Evolutionary conservation across 2,329 filamentous ascomycete species (phyloP), one percentile per base, ranked within the genome.

Genomic region (Aspergillus udagawae): DNA sequence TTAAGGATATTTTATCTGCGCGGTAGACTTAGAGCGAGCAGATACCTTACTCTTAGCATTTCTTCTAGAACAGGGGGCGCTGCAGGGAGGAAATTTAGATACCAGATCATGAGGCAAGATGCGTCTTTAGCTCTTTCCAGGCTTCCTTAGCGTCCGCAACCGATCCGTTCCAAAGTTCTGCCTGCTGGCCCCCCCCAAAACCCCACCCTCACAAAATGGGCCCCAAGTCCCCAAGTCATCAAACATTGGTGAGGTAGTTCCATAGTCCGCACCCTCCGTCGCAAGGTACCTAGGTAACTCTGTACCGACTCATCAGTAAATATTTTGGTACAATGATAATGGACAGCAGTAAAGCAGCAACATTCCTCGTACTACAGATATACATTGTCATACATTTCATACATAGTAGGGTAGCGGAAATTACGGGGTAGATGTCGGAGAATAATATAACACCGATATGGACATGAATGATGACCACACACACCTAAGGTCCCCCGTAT

Each of bases 41-140:
- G 32, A 17, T 10, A 8, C 52, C 21, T 45, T 12, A 38, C 20
- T 20, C 25, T 38, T 47, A 23, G 44, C 17, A 28, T 20, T 35
- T 28, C 50, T 47, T 57, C 55, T 57, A 57, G 55, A 57, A 57
- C 55, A 57, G 51, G 55, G 55, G 55, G 55, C 29, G 54, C 44
- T 47, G 23, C 44, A 47, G 21, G 10, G 21, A 47, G 44, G 23
- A 25, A 23, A 14, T 47, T 27, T 17, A 47, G 44, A 47, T 23
- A 47, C 44, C 21, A 47, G 44, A 47, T 47, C 44, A 49, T 29
- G 42, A 42, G 49, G 50, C 42, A 42, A 51, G 47, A 45, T 51
- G 49, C 44, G 44, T 47, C 23, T 14, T 25, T 47, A 47, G 44
- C 44, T 27, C 23, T 23, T 47, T 27, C 14, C 12, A 14, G 44